phyloP scores from a whole-genome alignment of 176 grass and related monocot genomes.

The Musa schizocarpa region DNA sequence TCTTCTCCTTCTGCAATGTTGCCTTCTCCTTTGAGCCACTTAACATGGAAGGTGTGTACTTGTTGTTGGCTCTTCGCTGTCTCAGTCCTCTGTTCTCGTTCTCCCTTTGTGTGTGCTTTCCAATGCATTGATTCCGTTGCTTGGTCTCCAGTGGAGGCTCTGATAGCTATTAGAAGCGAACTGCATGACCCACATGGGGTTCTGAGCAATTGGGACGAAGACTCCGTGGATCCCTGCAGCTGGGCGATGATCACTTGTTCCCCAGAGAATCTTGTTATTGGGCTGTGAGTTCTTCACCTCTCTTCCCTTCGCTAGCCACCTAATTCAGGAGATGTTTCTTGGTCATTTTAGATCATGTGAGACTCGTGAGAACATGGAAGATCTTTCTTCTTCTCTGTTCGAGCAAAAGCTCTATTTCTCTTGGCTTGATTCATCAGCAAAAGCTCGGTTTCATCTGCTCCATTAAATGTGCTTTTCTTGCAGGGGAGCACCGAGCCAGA shows the following conservation, averaged over 20 bases:
- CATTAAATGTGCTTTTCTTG: constrained; percentile 5
- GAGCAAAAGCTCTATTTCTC: background rate
- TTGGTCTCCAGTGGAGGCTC: constrained; percentile 49
- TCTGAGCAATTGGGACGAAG: constrained; percentile 81
- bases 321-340: background rate
- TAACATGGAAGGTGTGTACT: constrained; percentile 10
- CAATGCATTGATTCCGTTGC: background rate
- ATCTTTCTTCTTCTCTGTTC: background rate
- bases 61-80: background rate
- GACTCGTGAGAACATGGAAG: background rate
- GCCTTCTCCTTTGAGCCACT: constrained; percentile 6
- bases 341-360: too few relatives aligned
- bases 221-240: constrained; percentile 96
- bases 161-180: constrained; percentile 65
- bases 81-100: background rate
- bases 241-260: constrained; percentile 99
- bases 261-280: constrained; percentile 78
- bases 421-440: background rate
- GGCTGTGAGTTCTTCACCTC: constrained; percentile 45
- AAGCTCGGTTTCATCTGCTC: background rate
- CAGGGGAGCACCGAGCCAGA: constrained; percentile 90
- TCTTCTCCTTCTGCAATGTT: background rate
- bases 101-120: background rate
- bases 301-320: background rate
- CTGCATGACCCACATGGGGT: constrained; percentile 80